A percentile compares a stretch with the other conserved stretches of the same genome.
These are phyloP conservation scores for Suillus subaureus DNA, from an alignment of 768 basidiomycete genomes.

Conservation along the genomic window DNA sequence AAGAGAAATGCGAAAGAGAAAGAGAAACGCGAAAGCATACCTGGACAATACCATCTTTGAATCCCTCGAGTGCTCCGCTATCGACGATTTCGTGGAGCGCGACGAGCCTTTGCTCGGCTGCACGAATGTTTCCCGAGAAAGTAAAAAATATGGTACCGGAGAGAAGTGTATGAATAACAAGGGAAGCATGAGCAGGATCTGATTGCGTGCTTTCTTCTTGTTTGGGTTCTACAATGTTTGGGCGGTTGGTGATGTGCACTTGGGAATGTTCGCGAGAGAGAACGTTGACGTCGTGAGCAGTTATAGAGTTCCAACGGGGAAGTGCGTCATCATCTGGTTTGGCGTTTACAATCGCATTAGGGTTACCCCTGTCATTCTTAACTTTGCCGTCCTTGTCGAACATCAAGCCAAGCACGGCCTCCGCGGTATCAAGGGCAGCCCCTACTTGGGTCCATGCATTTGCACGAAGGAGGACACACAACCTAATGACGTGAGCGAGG, in stretches of 20 bases:
- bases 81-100: conserved; percentile 72
- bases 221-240: neutral
- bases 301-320: conserved; percentile 34
- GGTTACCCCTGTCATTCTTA: neutral
- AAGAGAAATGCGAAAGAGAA: neutral
- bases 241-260: neutral
- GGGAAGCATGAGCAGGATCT: conserved; percentile 37
- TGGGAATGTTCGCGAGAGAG: conserved; percentile 4
- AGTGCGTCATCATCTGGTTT: conserved; percentile 11
- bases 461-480: conserved; percentile 44
- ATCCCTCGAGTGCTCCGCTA: conserved; percentile 46
- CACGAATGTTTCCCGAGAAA: conserved; percentile 52
- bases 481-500: conserved; percentile 55
- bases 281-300: conserved; percentile 28
- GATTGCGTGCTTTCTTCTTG: conserved; percentile 19
- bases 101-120: conserved; percentile 53
- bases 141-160: conserved; percentile 64
- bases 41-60: conserved; percentile 41
- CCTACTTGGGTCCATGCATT: conserved; percentile 41
- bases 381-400: neutral
- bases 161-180: conserved; percentile 63
- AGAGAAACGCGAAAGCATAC: conserved; percentile 22
- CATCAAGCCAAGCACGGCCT: neutral
- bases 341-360: neutral
- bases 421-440: conserved; percentile 32